These are phyloP conservation scores for Mycena rebaudengoi DNA, from an alignment of 768 basidiomycete genomes.

Conservation along the genomic window DNA sequence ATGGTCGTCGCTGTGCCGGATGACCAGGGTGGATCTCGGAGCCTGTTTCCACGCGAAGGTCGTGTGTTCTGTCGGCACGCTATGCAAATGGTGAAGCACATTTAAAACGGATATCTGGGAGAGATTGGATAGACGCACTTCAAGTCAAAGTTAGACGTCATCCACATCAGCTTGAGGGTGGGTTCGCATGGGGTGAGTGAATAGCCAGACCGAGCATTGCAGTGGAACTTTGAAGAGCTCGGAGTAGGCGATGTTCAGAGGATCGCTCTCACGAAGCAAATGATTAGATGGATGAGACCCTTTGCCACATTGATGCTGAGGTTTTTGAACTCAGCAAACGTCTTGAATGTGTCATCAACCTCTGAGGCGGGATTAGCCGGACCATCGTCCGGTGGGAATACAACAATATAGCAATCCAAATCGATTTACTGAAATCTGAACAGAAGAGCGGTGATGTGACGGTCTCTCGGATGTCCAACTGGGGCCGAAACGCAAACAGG, in stretches of 20 bases:
- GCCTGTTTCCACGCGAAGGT: constrained; percentile 18
- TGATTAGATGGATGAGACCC: background rate
- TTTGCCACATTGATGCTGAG: background rate
- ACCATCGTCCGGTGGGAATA: no score
- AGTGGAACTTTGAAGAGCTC: no score
- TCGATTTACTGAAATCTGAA: constrained; percentile 4
- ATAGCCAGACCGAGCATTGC: no score
- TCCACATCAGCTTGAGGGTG: no score
- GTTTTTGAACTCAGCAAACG: background rate
- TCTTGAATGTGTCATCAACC: background rate
- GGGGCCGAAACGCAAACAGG: constrained; percentile 2
- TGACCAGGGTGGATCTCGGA: constrained; percentile 21
- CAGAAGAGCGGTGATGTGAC: constrained; percentile 3
- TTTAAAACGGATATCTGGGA: no score
- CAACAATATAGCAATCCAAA: background rate
- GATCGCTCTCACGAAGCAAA: background rate
- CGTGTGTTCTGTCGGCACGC: constrained; percentile 22
- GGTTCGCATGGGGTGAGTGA: no score
- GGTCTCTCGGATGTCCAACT: background rate
- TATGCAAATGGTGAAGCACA: no score
- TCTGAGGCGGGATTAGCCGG: background rate
- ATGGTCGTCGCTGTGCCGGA: constrained; percentile 31
- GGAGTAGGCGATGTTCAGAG: no score
- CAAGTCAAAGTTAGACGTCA: background rate
- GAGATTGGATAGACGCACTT: no score